Base-by-base conservation (phyloP, 805 yeast genomes). In the Yamadazyma ubonensis region DNA sequence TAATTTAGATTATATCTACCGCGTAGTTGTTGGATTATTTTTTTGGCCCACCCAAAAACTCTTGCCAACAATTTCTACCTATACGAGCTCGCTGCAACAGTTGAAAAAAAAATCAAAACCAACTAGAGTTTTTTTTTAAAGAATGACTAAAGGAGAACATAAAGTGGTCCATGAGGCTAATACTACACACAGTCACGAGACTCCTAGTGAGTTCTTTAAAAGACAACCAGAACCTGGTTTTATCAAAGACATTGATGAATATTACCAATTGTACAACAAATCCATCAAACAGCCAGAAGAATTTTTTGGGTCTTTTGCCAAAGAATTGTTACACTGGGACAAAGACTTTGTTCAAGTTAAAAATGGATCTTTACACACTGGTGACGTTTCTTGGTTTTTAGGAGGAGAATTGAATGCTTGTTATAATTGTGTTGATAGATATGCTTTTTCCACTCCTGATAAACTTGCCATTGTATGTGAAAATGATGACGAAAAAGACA, bases 381-480 rank as follows among this genome's bases (percentile, higher is more conserved):
- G 65, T 41, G 64, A 58, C 50, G 50, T 82, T 15, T 77, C 86
- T 23, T 86, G 93, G 93, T 86, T 86, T 58, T 62, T 84, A 21
- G 83, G 82, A 42, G 95, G 95, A 46, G 79, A 83, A 58, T 67
- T 86, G 57, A 86, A 86, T 55, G 95, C 95, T 12, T 75, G 81
- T 37, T 86, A 79, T 67, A 86, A 86, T 61, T 78, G 86, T 73
- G 86, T 86, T 39, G 95, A 86, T 63, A 75, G 93, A 62, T 85
- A 84, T 62, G 95, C 95, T 1, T 68, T 80, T 40, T 61, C 68
- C 27, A 75, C 75, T 56, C 95, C 95, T 16, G 65, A 81, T 55
- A 83, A 83, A 59, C 71, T 79, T 1, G 95, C 95, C 10, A 70
- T 86, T 41, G 75, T 84, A 45, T 86, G 82, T 63, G 95, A 86